Evolutionary conservation across 2,329 filamentous ascomycete genomes (phyloP), one percentile per base, ranked within the genome.

Genomic region (Stachybotrys chlorohalonatus): DNA sequence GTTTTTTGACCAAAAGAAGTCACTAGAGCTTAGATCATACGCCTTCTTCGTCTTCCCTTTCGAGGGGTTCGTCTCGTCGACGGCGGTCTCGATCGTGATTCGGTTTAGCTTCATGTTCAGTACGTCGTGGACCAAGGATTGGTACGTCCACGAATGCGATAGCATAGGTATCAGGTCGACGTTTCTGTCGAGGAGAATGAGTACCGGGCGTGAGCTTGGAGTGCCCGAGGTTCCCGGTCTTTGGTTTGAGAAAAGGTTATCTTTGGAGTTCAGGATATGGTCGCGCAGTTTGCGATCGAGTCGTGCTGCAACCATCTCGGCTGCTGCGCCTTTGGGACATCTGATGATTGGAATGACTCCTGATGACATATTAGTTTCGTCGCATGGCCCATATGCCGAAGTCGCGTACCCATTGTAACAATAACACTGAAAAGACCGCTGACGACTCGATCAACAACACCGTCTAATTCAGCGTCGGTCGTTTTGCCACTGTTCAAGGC

Each of bases 1-100:
- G 68, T 99, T 97, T 68, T 90, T 90, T 57, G 86, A 82, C 94
- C 94, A 99, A 75, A 99, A 99, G 70, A 95, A 97, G 70, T 99
- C 94, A 59, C 84, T 94, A 32, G 90, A 80, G 36, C 84, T 93
- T 47, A 99, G 75, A 65, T 99, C 94, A 66, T 97, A 99, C 0
- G 87, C 82, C 69, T 93, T 93, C 70, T 94, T 96, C 1, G 84
- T 85, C n/a, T 77, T 81, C 0, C 87, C 88, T 66, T 87, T 92
- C 31, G 81, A 76, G 0, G 87, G 85, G 59, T 90, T 86, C 46
- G 79, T 78, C 59, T 95, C 89, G 58, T 97, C 92, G 8, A 85
- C 76, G 6, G 89, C 86, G 0, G 87, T 85, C 66, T 96, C 90
- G 49, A 99, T 88, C 1, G 90, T 96, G 62, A 99, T 97, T 42